These are phyloP conservation scores for Hsuehochloa calcarea DNA, from an alignment of 176 grass and related monocot species.

Conservation along the genomic window DNA sequence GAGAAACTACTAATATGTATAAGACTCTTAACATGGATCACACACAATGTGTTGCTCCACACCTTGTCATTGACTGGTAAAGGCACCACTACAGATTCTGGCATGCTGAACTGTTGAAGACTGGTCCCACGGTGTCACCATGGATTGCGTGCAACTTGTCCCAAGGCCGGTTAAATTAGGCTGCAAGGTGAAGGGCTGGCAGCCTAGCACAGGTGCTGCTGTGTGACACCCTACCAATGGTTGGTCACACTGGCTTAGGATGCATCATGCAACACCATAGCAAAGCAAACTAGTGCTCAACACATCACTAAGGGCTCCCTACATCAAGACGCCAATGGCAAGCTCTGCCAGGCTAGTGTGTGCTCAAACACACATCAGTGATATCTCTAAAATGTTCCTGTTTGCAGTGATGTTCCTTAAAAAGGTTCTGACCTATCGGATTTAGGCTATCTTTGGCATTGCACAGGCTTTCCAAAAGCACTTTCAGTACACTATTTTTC, in stretches of 20 bases:
- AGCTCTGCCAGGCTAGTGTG: not conserved
- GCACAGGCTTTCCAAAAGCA: not conserved
- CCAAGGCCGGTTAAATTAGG: not conserved
- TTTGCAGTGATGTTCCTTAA: conserved; percentile 1
- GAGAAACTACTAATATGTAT: no score
- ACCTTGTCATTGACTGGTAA: no score
- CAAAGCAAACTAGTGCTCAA: not conserved
- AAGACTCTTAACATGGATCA: no score
- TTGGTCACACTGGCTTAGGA: conserved; percentile 1
- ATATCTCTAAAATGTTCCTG: not conserved
- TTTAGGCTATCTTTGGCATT: not conserved
- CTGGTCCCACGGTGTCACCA: not conserved
- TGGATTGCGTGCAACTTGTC: conserved; percentile 5
- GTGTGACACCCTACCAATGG: not conserved
- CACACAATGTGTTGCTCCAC: no score
- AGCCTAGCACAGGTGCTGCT: not conserved
- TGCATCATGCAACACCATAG: not conserved
- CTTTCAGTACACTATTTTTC: not conserved
- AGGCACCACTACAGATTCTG: no score
- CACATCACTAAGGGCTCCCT: not conserved
- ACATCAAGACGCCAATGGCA: not conserved
- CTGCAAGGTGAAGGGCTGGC: not conserved
- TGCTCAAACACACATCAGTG: not conserved
- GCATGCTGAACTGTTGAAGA: no score
- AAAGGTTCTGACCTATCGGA: not conserved